These are phyloP conservation scores for Herpotrichia juniperi DNA, from an alignment of 2,329 filamentous ascomycete species.

Conservation along the genomic window DNA sequence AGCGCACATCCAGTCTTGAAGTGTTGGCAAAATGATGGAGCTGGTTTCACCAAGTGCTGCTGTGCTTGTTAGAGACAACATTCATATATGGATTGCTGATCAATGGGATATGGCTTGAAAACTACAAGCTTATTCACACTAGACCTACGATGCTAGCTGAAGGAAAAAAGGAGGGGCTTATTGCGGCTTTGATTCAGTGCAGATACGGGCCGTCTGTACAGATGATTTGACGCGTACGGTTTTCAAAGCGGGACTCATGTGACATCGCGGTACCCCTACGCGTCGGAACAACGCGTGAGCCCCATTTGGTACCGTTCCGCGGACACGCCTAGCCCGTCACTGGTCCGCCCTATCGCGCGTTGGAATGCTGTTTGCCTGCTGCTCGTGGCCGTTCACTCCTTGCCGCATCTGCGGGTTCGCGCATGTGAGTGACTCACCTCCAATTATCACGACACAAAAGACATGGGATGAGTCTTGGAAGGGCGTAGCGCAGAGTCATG, in stretches of 20 bases:
- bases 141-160: too few species aligned
- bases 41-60: too few species aligned
- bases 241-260: background rate
- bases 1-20: too few species aligned
- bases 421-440: constrained; percentile 37
- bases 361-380: background rate
- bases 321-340: constrained; percentile 1
- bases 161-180: background rate
- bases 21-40: too few species aligned
- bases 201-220: background rate
- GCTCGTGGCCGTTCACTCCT: constrained; percentile 7
- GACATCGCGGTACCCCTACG: constrained; percentile 4
- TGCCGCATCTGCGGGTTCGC: constrained; percentile 8
- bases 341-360: background rate
- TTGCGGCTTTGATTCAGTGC: background rate
- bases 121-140: too few species aligned
- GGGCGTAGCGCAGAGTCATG: constrained; percentile 17
- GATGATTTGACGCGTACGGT: background rate
- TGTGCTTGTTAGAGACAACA: too few species aligned
- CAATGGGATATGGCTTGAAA: too few species aligned
- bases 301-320: constrained; percentile 17
- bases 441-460: constrained; percentile 30
- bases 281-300: constrained; percentile 1
- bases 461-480: constrained; percentile 14
- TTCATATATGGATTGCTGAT: too few species aligned